phyloP scores from a whole-genome alignment of 768 basidiomycete species.

The Amanita exitialis region DNA sequence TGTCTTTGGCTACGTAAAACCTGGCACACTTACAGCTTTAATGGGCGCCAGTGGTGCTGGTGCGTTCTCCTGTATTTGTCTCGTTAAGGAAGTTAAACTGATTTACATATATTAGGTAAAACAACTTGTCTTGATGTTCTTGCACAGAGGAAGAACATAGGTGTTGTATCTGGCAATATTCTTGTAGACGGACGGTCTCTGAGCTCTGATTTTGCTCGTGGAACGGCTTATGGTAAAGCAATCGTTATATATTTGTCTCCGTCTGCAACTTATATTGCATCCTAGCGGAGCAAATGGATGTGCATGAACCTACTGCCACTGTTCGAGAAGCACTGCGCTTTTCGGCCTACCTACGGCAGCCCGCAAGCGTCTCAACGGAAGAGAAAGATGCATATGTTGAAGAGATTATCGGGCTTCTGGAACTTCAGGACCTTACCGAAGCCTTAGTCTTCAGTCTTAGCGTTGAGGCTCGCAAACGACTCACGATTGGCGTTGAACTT shows the following conservation, averaged over 20 bases:
- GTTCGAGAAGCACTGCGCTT: conserved; percentile 81
- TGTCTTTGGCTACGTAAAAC: conserved; percentile 73
- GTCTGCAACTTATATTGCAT: conserved; percentile 15
- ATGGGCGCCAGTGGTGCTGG: conserved; percentile 84
- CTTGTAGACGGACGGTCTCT: conserved; percentile 58
- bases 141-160: conserved; percentile 64
- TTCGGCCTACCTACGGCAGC: conserved; percentile 79
- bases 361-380: conserved; percentile 47
- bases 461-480: conserved; percentile 69
- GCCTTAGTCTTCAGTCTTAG: conserved; percentile 66
- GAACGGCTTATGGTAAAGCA: conserved; percentile 65
- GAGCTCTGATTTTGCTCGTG: conserved; percentile 41
- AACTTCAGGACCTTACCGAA: conserved; percentile 76
- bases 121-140: conserved; percentile 71
- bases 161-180: conserved; percentile 53
- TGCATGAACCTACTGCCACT: conserved; percentile 74
- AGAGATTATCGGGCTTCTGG: conserved; percentile 76
- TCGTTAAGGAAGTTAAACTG: conserved; percentile 1
- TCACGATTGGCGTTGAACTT: conserved; percentile 88
- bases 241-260: conserved; percentile 12
- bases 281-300: conserved; percentile 74
- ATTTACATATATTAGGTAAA: conserved; percentile 34
- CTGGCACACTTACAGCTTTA: conserved; percentile 80
- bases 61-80: conserved; percentile 13
- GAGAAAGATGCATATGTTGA: conserved; percentile 78